phyloP scores from a whole-genome alignment of 2,329 filamentous ascomycete genomes.

The Nemania sp. region DNA sequence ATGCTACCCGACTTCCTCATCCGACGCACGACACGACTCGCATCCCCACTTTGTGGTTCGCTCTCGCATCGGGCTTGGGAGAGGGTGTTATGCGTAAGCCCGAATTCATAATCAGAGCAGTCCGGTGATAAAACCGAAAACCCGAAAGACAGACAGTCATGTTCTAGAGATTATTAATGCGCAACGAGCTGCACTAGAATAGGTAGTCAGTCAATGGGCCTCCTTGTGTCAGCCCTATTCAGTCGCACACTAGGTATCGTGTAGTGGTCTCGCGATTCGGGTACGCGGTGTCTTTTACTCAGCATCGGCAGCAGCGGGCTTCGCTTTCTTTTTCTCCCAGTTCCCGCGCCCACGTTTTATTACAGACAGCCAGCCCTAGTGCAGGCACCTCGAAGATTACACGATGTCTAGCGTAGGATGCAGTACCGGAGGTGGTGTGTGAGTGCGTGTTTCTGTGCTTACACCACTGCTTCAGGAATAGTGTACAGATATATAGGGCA shows the following conservation, averaged over 20 bases:
- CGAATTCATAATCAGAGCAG: no score
- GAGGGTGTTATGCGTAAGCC: no score
- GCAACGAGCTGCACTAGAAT: neutral
- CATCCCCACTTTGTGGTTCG: neutral
- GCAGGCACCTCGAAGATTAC: no score
- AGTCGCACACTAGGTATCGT: neutral
- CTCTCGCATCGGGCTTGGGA: no score
- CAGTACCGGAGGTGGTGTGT: no score
- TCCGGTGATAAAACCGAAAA: no score
- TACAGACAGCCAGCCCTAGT: no score
- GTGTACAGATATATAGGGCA: neutral
- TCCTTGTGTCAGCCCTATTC: neutral
- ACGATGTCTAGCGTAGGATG: no score
- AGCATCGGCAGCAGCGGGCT: neutral
- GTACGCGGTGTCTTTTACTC: neutral
- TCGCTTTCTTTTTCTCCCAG: conserved; percentile 5
- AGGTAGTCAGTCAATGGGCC: neutral
- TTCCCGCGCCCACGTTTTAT: neutral
- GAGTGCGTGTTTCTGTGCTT: no score
- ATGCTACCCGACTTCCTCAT: neutral
- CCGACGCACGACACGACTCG: neutral
- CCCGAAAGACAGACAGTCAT: no score
- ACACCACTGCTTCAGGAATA: no score
- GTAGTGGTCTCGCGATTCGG: neutral
- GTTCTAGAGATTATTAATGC: no score